Conservation (phyloP, 2,329 filamentous ascomycete species). For the Venturia nashicola region DNA sequence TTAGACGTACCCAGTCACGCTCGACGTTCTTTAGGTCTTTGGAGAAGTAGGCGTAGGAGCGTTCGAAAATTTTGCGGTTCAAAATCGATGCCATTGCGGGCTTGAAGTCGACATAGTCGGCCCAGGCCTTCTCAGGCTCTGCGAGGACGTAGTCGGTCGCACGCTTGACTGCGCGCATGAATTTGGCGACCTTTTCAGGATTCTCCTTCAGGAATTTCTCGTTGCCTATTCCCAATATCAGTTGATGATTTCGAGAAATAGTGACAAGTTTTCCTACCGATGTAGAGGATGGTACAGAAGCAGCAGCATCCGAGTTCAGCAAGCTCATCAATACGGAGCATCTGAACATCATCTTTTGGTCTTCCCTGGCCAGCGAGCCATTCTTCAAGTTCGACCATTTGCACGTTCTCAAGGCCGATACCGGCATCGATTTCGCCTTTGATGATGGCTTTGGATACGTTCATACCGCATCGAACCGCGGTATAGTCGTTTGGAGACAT, state of each 20-base stretch:
- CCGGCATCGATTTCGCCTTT: constrained; percentile 61
- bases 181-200: constrained; percentile 52
- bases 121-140: constrained; percentile 50
- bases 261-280: constrained; percentile 31
- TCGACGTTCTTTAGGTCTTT: constrained; percentile 61
- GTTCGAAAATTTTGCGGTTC: constrained; percentile 70
- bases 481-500: constrained; percentile 64
- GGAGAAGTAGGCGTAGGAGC: constrained; percentile 66
- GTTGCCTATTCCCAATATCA: constrained; percentile 29
- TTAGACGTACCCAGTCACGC: constrained; percentile 50
- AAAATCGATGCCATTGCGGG: constrained; percentile 54
- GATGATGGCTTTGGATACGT: constrained; percentile 66
- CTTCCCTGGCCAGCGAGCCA: constrained; percentile 56
- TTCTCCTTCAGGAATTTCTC: constrained; percentile 55
- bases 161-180: constrained; percentile 61
- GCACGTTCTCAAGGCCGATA: constrained; percentile 67
- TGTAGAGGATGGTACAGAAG: constrained; percentile 74
- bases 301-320: constrained; percentile 72
- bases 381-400: constrained; percentile 72
- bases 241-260: neutral
- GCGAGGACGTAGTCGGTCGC: constrained; percentile 62
- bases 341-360: constrained; percentile 56
- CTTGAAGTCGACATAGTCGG: constrained; percentile 60
- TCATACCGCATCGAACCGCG: constrained; percentile 69
- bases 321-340: constrained; percentile 71